phyloP scores from a whole-genome alignment of 306 rosid genomes.

The Fragaria ananassa region DNA sequence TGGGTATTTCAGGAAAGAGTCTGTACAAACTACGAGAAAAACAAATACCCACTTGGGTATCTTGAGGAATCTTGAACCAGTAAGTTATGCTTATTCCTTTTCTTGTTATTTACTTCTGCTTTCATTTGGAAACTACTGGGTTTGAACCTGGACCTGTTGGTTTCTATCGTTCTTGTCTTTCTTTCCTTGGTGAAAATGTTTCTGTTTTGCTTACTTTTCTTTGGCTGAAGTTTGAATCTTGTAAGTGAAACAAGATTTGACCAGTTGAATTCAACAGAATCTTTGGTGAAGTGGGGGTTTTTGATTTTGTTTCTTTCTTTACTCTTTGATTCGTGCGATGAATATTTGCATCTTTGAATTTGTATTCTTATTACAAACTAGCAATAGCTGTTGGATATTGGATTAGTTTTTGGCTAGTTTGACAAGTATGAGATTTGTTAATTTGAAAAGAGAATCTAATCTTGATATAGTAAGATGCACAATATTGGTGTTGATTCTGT shows the following conservation, averaged over 20 bases:
- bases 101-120: constrained; percentile 6
- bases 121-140: constrained; percentile 17
- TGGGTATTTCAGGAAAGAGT: constrained; percentile 7
- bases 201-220: constrained; percentile 14
- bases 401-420: constrained; percentile 19
- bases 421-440: constrained; percentile 20
- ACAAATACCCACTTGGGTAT: constrained; percentile 37
- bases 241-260: constrained; percentile 5
- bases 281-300: constrained; percentile 16
- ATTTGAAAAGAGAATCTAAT: constrained; percentile 14
- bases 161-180: background rate
- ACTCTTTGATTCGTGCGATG: constrained; percentile 15
- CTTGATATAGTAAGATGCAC: constrained; percentile 1
- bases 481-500: background rate
- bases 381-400: background rate
- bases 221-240: constrained; percentile 26
- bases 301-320: background rate
- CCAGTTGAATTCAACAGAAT: constrained; percentile 18
- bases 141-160: constrained; percentile 1
- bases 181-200: background rate
- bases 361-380: constrained; percentile 10
- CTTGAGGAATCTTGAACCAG: constrained; percentile 50
- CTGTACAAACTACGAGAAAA: background rate
- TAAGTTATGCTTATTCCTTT: constrained; percentile 22
- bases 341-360: background rate